Evolutionary conservation across 129 eudicot species (phyloP).

Genomic region (Helichrysum umbraculigerum): DNA sequence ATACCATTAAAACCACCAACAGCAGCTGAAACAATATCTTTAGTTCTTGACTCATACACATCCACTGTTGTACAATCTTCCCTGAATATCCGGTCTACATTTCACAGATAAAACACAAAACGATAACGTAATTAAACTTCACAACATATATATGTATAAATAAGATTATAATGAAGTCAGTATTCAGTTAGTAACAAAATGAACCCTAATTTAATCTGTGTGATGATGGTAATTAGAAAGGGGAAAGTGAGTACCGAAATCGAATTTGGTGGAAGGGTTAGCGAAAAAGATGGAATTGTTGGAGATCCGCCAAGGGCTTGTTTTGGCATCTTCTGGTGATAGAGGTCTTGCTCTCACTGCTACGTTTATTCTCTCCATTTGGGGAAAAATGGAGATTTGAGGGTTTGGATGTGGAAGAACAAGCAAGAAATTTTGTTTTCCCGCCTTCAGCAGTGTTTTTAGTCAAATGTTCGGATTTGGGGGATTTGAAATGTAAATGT

Average conservation of each 20-base stretch:
- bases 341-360: constrained; percentile 87
- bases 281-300: constrained; percentile 65
- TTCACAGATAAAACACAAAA: constrained; percentile 16
- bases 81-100: constrained; percentile 61
- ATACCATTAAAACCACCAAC: constrained; percentile 89
- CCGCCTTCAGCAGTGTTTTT: neutral
- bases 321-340: constrained; percentile 69
- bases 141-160: neutral
- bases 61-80: constrained; percentile 75
- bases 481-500: neutral
- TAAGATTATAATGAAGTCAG: neutral
- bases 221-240: neutral
- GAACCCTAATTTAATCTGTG: neutral
- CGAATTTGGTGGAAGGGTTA: constrained; percentile 65
- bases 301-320: constrained; percentile 86
- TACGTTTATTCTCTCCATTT: constrained; percentile 87
- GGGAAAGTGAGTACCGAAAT: constrained; percentile 55
- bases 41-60: constrained; percentile 71
- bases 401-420: constrained; percentile 10
- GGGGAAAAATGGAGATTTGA: neutral
- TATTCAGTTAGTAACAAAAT: neutral
- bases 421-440: neutral
- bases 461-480: neutral
- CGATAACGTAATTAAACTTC: constrained; percentile 5
- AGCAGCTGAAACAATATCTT: constrained; percentile 83